phyloP scores from a whole-genome alignment of 805 yeast species.

The Candida loeiensis region DNA sequence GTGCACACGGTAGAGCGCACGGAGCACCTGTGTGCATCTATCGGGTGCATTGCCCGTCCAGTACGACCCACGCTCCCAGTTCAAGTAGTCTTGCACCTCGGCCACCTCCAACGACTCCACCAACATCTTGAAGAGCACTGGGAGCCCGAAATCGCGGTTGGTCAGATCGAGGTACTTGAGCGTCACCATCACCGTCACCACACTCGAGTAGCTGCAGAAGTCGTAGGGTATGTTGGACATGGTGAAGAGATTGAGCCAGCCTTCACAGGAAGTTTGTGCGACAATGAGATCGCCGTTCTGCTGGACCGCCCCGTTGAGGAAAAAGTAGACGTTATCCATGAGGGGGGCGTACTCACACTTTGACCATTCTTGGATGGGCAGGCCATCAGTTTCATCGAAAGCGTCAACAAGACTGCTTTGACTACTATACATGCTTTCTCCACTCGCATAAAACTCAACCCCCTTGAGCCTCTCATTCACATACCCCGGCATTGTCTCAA shows the following conservation, averaged over 20 bases:
- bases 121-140: slow-evolving; percentile 33
- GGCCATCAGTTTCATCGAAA: slow-evolving; percentile 36
- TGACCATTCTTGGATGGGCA: slow-evolving; percentile 52
- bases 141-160: slow-evolving; percentile 45
- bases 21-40: slow-evolving; percentile 29
- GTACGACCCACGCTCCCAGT: slow-evolving; percentile 29
- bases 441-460: slow-evolving; percentile 46
- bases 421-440: too few relatives aligned
- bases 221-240: slow-evolving; percentile 60
- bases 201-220: slow-evolving; percentile 51
- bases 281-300: slow-evolving; percentile 33
- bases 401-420: too few relatives aligned
- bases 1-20: slow-evolving; percentile 36
- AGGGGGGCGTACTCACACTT: slow-evolving; percentile 42
- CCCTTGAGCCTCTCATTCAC: slow-evolving; percentile 31
- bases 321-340: slow-evolving; percentile 48
- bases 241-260: slow-evolving; percentile 48
- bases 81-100: slow-evolving; percentile 26
- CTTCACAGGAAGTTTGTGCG: slow-evolving; percentile 35
- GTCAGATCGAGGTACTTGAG: slow-evolving; percentile 57
- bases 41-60: slow-evolving; percentile 31
- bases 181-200: slow-evolving; percentile 51
- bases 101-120: slow-evolving; percentile 26
- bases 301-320: slow-evolving; percentile 51
- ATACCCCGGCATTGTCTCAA: slow-evolving; percentile 41